Conservation (phyloP, 176 grass and related monocot species). For the Oryza longistaminata region DNA sequence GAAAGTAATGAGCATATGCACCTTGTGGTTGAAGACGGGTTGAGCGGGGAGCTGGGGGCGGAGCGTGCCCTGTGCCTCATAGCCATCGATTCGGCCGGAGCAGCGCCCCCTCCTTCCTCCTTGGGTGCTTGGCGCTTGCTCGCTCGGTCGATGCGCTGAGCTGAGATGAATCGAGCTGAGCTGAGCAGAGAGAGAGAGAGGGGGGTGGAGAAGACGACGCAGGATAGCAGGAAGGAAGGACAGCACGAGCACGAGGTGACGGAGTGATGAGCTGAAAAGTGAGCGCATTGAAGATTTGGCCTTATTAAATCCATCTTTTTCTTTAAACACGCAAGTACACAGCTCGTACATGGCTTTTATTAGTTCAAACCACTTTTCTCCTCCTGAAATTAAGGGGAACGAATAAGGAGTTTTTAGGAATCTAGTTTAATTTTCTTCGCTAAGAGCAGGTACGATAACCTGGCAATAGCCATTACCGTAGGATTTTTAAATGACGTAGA, state of each 20-base stretch:
- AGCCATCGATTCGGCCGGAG: not conserved
- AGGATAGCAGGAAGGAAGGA: not conserved
- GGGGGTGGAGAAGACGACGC: not conserved
- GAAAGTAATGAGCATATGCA: not conserved
- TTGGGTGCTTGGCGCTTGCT: not conserved
- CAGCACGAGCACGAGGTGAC: not conserved
- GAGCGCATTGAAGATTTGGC: not conserved
- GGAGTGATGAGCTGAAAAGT: not conserved
- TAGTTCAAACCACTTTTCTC: not conserved
- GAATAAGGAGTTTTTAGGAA: too few relatives aligned
- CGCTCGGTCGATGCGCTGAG: not conserved
- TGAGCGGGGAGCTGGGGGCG: conserved; percentile 48
- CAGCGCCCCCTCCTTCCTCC: not conserved
- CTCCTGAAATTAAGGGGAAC: too few relatives aligned
- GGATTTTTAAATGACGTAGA: too few relatives aligned
- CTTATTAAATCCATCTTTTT: not conserved
- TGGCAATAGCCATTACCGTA: too few relatives aligned
- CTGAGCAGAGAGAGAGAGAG: not conserved
- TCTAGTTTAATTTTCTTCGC: too few relatives aligned
- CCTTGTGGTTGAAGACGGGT: conserved; percentile 47
- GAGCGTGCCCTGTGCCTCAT: conserved; percentile 59
- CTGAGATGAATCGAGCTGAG: not conserved
- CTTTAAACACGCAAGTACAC: not conserved
- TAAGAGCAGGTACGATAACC: too few relatives aligned
- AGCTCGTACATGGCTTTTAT: not conserved